phyloP scores from a whole-genome alignment of 306 rosid species.

The Pyrus pyrifolia region DNA sequence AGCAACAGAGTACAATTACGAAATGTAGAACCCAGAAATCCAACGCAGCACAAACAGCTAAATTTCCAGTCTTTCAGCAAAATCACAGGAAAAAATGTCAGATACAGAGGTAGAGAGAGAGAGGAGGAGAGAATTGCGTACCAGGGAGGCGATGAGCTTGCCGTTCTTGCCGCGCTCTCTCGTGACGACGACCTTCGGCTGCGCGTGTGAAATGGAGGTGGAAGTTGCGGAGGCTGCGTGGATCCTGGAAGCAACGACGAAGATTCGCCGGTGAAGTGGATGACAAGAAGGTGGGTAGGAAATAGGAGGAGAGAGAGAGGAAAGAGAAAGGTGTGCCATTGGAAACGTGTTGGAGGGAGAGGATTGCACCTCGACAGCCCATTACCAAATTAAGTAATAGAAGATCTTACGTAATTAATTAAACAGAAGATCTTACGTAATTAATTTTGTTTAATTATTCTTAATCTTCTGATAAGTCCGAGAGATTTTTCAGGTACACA shows the following conservation, averaged over 20 bases:
- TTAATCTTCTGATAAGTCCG: not conserved
- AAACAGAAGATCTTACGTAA: not conserved
- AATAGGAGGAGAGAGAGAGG: constrained; percentile 23
- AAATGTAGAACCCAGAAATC: constrained; percentile 2
- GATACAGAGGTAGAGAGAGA: not conserved
- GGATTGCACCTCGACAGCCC: constrained; percentile 24
- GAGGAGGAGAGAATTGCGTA: constrained; percentile 10
- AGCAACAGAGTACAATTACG: not conserved
- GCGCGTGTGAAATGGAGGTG: constrained; percentile 19
- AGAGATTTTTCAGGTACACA: too few relatives aligned
- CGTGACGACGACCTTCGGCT: constrained; percentile 74
- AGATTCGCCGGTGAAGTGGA: constrained; percentile 44
- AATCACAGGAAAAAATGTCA: not conserved
- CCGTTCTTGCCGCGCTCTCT: constrained; percentile 96
- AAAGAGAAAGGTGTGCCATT: constrained; percentile 50
- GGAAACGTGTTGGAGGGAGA: constrained; percentile 67
- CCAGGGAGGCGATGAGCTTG: constrained; percentile 85
- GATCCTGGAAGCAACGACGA: constrained; percentile 12
- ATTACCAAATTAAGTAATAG: constrained; percentile 22
- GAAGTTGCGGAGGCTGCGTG: constrained; percentile 29
- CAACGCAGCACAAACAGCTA: not conserved
- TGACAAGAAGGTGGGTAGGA: constrained; percentile 20
- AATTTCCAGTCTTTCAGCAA: not conserved
- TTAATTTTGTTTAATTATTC: not conserved
- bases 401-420: not conserved